phyloP scores from a whole-genome alignment of 164 flowering plant species.

The Magnolia changhungtana region DNA sequence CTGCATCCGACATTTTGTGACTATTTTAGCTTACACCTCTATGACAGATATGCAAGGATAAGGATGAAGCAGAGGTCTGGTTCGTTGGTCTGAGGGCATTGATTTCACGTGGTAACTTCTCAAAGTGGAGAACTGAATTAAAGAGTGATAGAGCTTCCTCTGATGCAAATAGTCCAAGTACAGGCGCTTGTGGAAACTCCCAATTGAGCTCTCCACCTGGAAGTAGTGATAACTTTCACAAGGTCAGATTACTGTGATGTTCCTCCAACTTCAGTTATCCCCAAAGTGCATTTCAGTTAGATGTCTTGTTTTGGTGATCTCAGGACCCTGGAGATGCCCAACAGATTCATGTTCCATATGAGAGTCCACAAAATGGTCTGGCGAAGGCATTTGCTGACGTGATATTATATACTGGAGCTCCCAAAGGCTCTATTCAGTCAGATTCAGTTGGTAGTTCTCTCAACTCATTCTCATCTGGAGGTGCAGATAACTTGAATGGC shows the following conservation, averaged over 20 bases:
- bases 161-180: slow-evolving; percentile 38
- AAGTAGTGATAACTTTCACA: slow-evolving; percentile 21
- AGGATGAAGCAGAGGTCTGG: slow-evolving; percentile 98
- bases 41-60: slow-evolving; percentile 90
- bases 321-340: slow-evolving; percentile 64
- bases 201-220: slow-evolving; percentile 39
- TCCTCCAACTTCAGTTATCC: background rate
- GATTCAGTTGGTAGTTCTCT: slow-evolving; percentile 35
- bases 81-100: slow-evolving; percentile 80
- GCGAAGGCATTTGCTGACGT: slow-evolving; percentile 81
- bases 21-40: slow-evolving; percentile 6
- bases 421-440: slow-evolving; percentile 32
- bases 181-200: slow-evolving; percentile 31
- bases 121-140: slow-evolving; percentile 45
- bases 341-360: slow-evolving; percentile 34
- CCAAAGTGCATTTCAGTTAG: background rate
- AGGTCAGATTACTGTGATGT: slow-evolving; percentile 16
- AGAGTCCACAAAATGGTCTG: slow-evolving; percentile 41
- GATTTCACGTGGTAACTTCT: slow-evolving; percentile 46
- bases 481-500: slow-evolving; percentile 44
- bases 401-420: slow-evolving; percentile 49
- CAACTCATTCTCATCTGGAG: slow-evolving; percentile 31
- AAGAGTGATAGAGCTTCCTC: slow-evolving; percentile 41
- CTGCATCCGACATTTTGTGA: background rate
- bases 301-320: slow-evolving; percentile 8